Conservation (phyloP, 2,329 filamentous ascomycete species). For the Grosmannia huntii region DNA sequence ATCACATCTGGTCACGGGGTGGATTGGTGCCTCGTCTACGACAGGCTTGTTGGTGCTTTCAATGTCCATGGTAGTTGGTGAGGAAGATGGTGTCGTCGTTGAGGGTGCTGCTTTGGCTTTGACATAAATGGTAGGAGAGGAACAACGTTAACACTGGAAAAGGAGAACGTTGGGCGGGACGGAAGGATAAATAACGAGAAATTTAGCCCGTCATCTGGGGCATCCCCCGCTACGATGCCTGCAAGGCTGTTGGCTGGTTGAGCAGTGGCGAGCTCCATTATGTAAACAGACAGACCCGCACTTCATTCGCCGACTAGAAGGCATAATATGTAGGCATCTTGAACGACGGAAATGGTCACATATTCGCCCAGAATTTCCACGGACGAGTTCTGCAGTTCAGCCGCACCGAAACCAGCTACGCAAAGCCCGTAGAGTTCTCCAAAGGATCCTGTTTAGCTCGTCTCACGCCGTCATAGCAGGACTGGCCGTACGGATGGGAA, state of each 20-base stretch:
- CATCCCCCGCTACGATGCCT: not conserved
- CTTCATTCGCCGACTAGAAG: too few relatives aligned
- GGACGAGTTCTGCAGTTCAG: too few relatives aligned
- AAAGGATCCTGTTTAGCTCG: too few relatives aligned
- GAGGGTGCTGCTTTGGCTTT: not conserved
- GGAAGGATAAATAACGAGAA: not conserved
- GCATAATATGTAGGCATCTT: too few relatives aligned
- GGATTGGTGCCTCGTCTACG: conserved; percentile 47
- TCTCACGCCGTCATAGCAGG: too few relatives aligned
- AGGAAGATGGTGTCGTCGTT: not conserved
- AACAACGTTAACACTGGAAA: not conserved
- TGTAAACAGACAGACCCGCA: not conserved
- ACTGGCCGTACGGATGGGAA: too few relatives aligned
- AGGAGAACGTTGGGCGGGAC: not conserved
- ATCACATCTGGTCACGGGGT: conserved; percentile 33
- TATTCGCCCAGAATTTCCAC: too few relatives aligned
- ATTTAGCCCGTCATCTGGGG: not conserved
- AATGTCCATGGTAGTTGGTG: conserved; percentile 19
- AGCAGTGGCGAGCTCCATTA: not conserved
- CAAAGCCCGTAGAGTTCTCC: too few relatives aligned
- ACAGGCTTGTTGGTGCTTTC: conserved; percentile 15
- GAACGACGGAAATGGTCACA: too few relatives aligned
- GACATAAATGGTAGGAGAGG: not conserved
- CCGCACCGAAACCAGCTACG: too few relatives aligned
- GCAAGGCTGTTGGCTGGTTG: not conserved